These are phyloP conservation scores for Sporothrix pallida DNA, from an alignment of 2,329 filamentous ascomycete species.

Conservation along the genomic window DNA sequence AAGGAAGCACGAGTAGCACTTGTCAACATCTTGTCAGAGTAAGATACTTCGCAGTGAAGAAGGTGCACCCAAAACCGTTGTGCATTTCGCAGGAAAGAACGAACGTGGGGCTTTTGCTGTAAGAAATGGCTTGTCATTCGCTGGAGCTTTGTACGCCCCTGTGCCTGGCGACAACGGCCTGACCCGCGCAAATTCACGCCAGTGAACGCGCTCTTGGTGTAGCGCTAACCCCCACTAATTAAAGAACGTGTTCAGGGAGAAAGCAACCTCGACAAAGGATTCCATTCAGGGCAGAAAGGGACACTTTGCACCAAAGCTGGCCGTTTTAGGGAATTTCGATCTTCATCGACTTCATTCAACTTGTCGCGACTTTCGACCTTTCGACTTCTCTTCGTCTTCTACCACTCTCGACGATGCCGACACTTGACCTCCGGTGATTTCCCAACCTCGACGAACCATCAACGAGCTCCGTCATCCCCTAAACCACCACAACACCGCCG, in stretches of 20 bases:
- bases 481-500: slow-evolving; percentile 29
- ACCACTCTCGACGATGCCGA: background rate
- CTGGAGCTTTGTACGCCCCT: background rate
- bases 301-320: slow-evolving; percentile 23
- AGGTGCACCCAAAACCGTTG: background rate
- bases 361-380: background rate
- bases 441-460: background rate
- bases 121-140: slow-evolving; percentile 11
- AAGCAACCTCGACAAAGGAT: background rate
- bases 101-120: slow-evolving; percentile 11
- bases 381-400: background rate
- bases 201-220: background rate
- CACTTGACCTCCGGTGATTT: background rate
- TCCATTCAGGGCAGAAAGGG: slow-evolving; percentile 8
- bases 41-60: too few species aligned
- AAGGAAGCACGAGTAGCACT: background rate
- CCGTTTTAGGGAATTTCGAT: background rate
- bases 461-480: background rate
- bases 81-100: background rate
- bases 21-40: background rate
- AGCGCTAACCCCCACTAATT: slow-evolving; percentile 12
- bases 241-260: slow-evolving; percentile 7
- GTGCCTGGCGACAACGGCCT: slow-evolving; percentile 5
- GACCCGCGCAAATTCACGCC: background rate
- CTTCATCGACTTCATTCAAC: slow-evolving; percentile 8